Evolutionary conservation across 1,139 yeast genomes (phyloP).

Genomic region (Chernovozyma sophiae-reginae): DNA sequence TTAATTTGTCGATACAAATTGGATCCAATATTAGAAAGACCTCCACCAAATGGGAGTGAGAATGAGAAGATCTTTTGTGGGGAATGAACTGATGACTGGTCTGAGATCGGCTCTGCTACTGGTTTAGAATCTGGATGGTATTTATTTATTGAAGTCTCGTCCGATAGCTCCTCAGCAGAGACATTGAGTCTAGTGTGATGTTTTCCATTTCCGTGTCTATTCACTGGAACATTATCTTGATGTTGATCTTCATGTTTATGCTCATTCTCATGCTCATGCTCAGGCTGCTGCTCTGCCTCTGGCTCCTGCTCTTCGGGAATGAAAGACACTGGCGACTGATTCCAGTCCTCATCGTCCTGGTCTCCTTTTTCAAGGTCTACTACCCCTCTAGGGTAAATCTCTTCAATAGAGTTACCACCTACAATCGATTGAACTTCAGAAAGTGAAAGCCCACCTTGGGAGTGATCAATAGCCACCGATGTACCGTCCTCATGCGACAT

Average conservation of each 20-base stretch:
- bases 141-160: background rate
- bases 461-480: background rate
- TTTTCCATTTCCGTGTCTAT: background rate
- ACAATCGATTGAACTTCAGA: conserved; percentile 5
- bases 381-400: conserved; percentile 1
- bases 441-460: conserved; percentile 1
- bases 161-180: background rate
- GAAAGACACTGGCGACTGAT: background rate
- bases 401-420: conserved; percentile 6
- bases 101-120: background rate
- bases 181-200: background rate
- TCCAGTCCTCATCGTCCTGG: background rate
- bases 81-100: background rate
- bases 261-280: background rate
- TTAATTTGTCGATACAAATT: conserved; percentile 23
- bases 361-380: background rate
- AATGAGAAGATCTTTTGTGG: conserved; percentile 37
- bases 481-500: background rate
- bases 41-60: conserved; percentile 39
- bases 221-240: background rate
- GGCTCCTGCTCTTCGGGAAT: background rate
- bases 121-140: background rate
- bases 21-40: conserved; percentile 22
- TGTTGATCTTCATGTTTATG: background rate
- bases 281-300: background rate